Percentiles rank a stretch among this genome's conserved stretches.
Conservation (phyloP, 2,329 filamentous ascomycete species). For the Xylariaceae sp. region DNA sequence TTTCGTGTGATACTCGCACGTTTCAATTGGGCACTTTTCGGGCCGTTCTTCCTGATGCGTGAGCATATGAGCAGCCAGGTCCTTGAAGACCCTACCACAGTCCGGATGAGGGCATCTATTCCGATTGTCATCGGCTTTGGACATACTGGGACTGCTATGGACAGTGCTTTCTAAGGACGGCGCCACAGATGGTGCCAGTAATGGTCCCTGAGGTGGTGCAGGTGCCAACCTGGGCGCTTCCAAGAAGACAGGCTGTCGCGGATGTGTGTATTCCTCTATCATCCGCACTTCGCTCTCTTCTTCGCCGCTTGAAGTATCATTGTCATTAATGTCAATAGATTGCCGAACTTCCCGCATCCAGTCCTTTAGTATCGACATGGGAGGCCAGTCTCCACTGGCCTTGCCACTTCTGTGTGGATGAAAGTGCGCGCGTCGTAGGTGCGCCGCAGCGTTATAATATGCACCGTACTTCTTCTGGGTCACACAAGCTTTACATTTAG, state of each 20-base stretch:
- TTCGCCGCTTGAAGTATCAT: conserved; percentile 50
- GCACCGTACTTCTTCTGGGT: conserved; percentile 57
- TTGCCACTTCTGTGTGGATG: conserved; percentile 55
- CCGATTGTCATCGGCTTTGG: conserved; percentile 33
- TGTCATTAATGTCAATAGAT: conserved; percentile 43
- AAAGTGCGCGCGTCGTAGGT: conserved; percentile 56
- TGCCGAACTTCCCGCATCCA: conserved; percentile 61
- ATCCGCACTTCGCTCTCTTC: conserved; percentile 45
- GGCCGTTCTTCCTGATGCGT: conserved; percentile 89
- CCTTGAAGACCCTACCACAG: conserved; percentile 84
- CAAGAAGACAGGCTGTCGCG: conserved; percentile 30
- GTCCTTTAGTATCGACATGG: conserved; percentile 56
- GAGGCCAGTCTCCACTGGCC: conserved; percentile 57
- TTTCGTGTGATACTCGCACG: conserved; percentile 88
- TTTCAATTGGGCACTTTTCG: conserved; percentile 90
- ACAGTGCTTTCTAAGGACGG: conserved; percentile 33
- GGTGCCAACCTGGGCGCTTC: conserved; percentile 34
- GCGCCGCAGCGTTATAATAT: conserved; percentile 60
- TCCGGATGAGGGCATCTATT: conserved; percentile 75
- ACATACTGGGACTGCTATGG: conserved; percentile 32
- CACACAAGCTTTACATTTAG: conserved; percentile 56
- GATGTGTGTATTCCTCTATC: conserved; percentile 49
- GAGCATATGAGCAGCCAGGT: conserved; percentile 90
- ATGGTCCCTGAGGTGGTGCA: conserved; percentile 31
- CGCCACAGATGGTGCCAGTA: conserved; percentile 31